phyloP scores from a whole-genome alignment of 179 eudicot genomes.

The Beta macrorhiza region DNA sequence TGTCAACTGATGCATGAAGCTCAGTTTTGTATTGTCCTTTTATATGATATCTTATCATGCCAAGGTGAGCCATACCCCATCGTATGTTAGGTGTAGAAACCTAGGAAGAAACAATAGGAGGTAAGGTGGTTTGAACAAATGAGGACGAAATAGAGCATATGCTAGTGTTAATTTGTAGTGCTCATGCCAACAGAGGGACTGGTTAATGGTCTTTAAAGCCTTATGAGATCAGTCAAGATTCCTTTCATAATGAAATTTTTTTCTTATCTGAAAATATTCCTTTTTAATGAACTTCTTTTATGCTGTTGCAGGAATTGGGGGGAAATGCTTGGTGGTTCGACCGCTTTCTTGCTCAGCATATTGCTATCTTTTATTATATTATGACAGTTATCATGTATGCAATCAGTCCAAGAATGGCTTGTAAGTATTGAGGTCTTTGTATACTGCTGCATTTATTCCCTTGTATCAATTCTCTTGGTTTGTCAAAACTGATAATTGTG shows the following conservation, averaged over 20 bases:
- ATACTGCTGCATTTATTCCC: not conserved
- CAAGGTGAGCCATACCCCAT: not conserved
- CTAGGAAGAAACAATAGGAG: not conserved
- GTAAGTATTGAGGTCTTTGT: conserved; percentile 48
- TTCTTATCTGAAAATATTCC: not conserved
- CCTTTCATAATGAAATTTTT: not conserved
- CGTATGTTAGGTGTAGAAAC: not conserved
- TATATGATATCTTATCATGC: not conserved
- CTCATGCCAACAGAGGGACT: conserved; percentile 2
- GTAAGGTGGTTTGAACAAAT: conserved; percentile 3
- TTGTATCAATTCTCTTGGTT: conserved; percentile 11
- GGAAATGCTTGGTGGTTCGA: conserved; percentile 94
- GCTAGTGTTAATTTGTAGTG: conserved; percentile 2
- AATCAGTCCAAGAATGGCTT: conserved; percentile 98
- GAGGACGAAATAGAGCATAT: conserved; percentile 5
- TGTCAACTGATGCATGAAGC: not conserved
- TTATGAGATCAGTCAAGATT: not conserved
- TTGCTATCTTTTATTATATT: conserved; percentile 82
- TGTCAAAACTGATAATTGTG: conserved; percentile 11
- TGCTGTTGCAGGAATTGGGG: conserved; percentile 78
- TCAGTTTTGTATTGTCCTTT: not conserved
- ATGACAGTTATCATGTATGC: conserved; percentile 83
- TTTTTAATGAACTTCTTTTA: conserved; percentile 5
- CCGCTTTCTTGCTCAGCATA: conserved; percentile 87
- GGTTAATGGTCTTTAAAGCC: not conserved